A percentile compares a stretch with the other conserved stretches of the same genome.
These are phyloP conservation scores for Phytophthora pluvialis DNA, from an alignment of 352 stramenopile genomes.

Conservation along the genomic window DNA sequence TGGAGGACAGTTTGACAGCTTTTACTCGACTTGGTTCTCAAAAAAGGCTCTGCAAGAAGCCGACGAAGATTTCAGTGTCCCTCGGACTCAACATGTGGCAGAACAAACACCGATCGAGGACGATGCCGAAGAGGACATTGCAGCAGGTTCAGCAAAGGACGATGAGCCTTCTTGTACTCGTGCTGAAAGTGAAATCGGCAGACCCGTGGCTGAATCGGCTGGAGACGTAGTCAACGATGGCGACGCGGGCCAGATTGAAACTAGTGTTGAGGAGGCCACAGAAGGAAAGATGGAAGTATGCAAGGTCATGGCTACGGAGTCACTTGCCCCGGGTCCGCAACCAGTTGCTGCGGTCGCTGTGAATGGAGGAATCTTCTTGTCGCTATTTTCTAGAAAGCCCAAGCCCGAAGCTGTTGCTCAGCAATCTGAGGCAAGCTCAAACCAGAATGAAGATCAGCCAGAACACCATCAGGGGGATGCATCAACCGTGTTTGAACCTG, in stretches of 20 bases:
- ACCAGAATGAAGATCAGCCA: conserved; percentile 1
- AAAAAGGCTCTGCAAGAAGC: conserved; percentile 56
- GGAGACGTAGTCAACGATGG: not conserved
- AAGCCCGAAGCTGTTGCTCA: conserved; percentile 17
- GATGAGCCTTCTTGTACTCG: not conserved
- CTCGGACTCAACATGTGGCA: not conserved
- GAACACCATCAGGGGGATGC: not conserved
- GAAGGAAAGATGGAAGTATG: not conserved
- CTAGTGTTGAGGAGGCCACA: not conserved
- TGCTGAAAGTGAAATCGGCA: not conserved
- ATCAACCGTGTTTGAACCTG: not conserved
- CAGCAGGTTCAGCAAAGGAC: not conserved
- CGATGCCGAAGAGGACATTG: conserved; percentile 3
- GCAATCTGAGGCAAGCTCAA: conserved; percentile 1
- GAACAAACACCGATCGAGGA: not conserved
- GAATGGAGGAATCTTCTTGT: conserved; percentile 25
- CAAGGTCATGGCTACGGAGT: not conserved
- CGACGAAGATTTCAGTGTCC: conserved; percentile 21
- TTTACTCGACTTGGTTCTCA: conserved; percentile 80
- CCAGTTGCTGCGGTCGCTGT: not conserved
- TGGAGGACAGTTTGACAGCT: conserved; percentile 64
- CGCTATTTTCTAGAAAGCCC: conserved; percentile 23
- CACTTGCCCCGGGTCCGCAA: not conserved
- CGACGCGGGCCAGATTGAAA: conserved; percentile 2
- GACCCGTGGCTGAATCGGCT: not conserved